Evolutionary conservation across 2,329 filamentous ascomycete genomes (phyloP), one percentile per base, ranked within the genome.

Genomic region (Pestalotiopsis sp.): DNA sequence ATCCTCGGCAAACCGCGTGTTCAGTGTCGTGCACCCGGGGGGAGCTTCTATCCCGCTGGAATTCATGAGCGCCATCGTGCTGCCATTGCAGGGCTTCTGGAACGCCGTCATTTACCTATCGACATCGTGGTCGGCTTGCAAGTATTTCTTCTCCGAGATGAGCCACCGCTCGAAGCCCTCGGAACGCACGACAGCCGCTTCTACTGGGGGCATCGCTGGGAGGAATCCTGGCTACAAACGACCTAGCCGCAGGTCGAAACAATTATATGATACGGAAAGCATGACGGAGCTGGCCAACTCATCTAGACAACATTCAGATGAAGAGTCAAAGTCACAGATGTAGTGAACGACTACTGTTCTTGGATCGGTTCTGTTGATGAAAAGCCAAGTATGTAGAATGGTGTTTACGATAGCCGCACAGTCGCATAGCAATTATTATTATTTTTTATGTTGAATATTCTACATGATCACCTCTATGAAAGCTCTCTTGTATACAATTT

Each of bases 81-180:
- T 97, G 9, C 93, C 93, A 0, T 85, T 94, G 0, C 93, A 97
- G 77, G 93, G 93, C 0, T 92, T 95, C 75, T 96, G 93, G 93
- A 97, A 97, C 77, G 88, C 90, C 20, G 79, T 92, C 68, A 93
- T 97, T 72, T 97, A 96, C 79, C 80, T 89, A 17, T 85, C 88
- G 12, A 93, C 92, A 1, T 93, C 91, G 5, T 88, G 89, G 84
- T 80, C 86, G 64, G 90, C 90, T 0, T 90, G 89, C 75, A 86
- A 85, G 76, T 79, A 80, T 39, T 78, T 89, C 36, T 80, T 81
- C 31, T 77, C 78, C 5, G 82, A 83, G 64, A 69, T 84, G 1
- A 73, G 27, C 2, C 20, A 65, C 36, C 60, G 39, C 6, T 66
- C 62, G 13, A 64, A 71, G 72, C 66, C 72, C 71, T 70, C 70